Base-by-base conservation (phyloP, 345 rosid genomes). In the Nasturtium officinale region DNA sequence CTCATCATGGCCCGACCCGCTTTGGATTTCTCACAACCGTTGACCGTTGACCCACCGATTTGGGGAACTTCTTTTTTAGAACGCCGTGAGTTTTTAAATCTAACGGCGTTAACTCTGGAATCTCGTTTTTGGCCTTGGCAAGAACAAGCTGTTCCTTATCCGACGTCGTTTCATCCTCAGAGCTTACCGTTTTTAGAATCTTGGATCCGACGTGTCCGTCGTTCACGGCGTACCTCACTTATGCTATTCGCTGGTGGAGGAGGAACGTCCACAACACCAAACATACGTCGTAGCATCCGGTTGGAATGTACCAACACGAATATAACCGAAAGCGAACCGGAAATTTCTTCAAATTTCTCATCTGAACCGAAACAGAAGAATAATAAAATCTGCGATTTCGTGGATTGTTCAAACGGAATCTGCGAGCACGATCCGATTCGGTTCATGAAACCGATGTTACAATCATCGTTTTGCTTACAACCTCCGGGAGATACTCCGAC, bases 21-120 rank as follows among this genome's bases (percentile, higher is more conserved):
- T 55, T 95, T 93, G 97, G 99, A 89, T 76, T 94, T 94, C 80
- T 91, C 97, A 0, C 96, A 91, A 78, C 79, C 91, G 11, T 67
- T 82, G 59, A 69, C 84, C 63, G 74, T 51, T 62, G 95, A 94
- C 71, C 96, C 93, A 9, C 96, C 96, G 0, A 33, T 89, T 3
- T 91, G 99, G 99, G 99, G 99, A 0, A 94, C 97, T 11, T 94
- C 97, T 2, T 89, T 94, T 67, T 81, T 94, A 11, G 95, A 89
- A 65, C 72, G 89, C n/a, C 87, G 85, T 0, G 87, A 95, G 84
- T 89, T 87, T 43, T 88, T 77, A 63, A 95, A 91, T 61, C 73
- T 95, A 3, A 91, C 96, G 12, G 88, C 85, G 54, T 78, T 95
- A 80, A 83, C 88, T 16, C 79, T 84, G 3, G 96, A 95, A 62